Conservation (phyloP, 2,329 filamentous ascomycete genomes). For the Tolypocladium pustulatum region DNA sequence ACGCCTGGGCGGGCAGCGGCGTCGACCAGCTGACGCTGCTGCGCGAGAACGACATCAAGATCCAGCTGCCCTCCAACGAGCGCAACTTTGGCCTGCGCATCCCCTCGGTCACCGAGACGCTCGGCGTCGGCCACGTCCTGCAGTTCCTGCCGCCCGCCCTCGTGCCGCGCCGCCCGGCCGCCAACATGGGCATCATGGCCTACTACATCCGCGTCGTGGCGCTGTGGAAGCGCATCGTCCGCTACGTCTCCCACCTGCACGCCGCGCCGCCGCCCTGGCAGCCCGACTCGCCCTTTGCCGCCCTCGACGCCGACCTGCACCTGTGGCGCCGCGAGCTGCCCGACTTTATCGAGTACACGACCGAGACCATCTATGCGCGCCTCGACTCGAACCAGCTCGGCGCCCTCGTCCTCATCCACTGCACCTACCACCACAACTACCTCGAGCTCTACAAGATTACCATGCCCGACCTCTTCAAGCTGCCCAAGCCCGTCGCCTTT, state of each 20-base stretch:
- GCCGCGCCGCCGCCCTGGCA: constrained; percentile 29
- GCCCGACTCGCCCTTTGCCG: constrained; percentile 30
- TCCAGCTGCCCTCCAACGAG: constrained; percentile 28
- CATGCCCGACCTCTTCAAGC: constrained; percentile 32
- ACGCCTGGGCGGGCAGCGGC: constrained; percentile 28
- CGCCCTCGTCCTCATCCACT: constrained; percentile 32
- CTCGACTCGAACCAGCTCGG: constrained; percentile 35
- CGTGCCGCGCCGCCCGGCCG: constrained; percentile 26
- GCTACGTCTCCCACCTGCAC: constrained; percentile 31
- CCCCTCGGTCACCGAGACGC: constrained; percentile 26
- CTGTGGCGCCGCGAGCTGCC: constrained; percentile 31
- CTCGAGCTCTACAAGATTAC: constrained; percentile 35
- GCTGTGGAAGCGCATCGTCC: constrained; percentile 28
- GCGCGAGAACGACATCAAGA: constrained; percentile 29
- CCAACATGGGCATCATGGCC: constrained; percentile 33
- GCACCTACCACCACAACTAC: constrained; percentile 35
- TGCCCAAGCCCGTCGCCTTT: constrained; percentile 29
- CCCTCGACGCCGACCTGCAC: constrained; percentile 27
- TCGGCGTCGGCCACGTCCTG: constrained; percentile 28
- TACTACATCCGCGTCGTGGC: constrained; percentile 31
- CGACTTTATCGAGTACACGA: constrained; percentile 31
- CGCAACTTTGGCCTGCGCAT: constrained; percentile 30
- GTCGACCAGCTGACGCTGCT: constrained; percentile 27
- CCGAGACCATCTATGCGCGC: constrained; percentile 33
- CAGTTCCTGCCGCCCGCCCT: constrained; percentile 28